Base-by-base conservation (phyloP, 1,284 basidiomycete genomes). In the Ceratobasidium sp. region DNA sequence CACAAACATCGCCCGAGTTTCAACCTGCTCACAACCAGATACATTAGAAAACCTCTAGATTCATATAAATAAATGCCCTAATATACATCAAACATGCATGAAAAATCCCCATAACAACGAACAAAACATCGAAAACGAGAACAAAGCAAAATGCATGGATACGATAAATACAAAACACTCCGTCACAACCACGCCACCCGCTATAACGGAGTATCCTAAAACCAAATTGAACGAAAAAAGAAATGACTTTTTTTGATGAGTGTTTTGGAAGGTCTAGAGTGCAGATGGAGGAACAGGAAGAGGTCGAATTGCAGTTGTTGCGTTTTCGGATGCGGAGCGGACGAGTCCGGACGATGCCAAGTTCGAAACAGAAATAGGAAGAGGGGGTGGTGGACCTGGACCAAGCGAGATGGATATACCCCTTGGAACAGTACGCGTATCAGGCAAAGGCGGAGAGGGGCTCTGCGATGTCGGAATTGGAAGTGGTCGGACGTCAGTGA, bases 401-500 rank as follows among this genome's bases (percentile, higher is more conserved):
- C 58, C 58, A 28, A 60, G 64, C 20, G 64, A 67, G 33, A 33
- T 33, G 33, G 33, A 33, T 40, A 49, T 23, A 7, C 44, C 44
- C 40, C 64, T 42, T 44, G 64, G 46, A 15, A 51, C 18, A 13
- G n/a, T 49, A 26, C 23, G 42, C 13, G 61, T 18, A 64, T 40
- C n/a, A 46, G 64, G 46, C 20, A 49, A 26, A 28, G 12, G 60
- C 60, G 60, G 60, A n/a, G 60, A 33, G 33, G 33, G 64, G 28
- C 67, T 69, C 39, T 33, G 61, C 18, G n/a, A 13, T 18, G 26
- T 55, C 18, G 46, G 67, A 39, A 69, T 49, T 10, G 67, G 67
- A n/a, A 69, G 20, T 12, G 67, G 67, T 55, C 67, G 40, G 46
- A 69, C n/a, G 23, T 40, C 67, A 2, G 28, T 69, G 28, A 44